Base-by-base conservation (phyloP, 1,284 basidiomycete genomes). In the Sporisorium exsertum region DNA sequence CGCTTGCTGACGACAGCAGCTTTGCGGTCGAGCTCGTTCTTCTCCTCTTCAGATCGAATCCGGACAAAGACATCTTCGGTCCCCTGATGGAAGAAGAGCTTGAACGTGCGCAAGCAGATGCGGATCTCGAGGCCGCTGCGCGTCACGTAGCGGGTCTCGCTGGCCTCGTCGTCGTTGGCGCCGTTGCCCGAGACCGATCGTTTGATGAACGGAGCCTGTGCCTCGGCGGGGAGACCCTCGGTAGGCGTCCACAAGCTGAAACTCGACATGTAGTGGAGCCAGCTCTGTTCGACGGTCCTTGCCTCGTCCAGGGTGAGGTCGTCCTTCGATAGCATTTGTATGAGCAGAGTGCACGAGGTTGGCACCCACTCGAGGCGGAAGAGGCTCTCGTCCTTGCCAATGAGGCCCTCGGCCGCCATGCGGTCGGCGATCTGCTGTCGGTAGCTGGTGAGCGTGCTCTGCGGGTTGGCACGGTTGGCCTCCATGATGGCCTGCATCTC, bases 181-280 rank as follows among this genome's bases (percentile, higher is more conserved):
- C 60, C 69, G 27, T 78, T 69, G 32, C 64, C 61, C 5, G 73
- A 69, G 12, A 73, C 56, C 24, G 65, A 65, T 26, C 81, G 73
- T 63, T 79, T 75, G 49, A 85, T 71, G 66, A 84, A 80, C 2
- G 84, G 84, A 47, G 81, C 81, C 43, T 77, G 64, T 3, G 78
- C 80, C 63, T 82, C 77, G 43, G 63, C 72, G 8, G 73, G 63
- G 40, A 85, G 66, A 12, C 84, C 84, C 58, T 85, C 84, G 12
- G 84, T 85, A 3, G 83, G 83, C n/a, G 80, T 77, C 78, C 81
- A 84, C 7, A 84, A 77, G 58, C 80, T 91, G 86, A 91, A 98
- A 10, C 92, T 92, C 61, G 94, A 92, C 66, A 97, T 91, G 87
- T 98, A 98, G 4, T 91, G 89, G 76, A 94, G 91, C 94, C 94